Evolutionary conservation across 169 alveolate species (phyloP), one percentile per base, ranked within the genome.

Genomic region (Plasmodium inui): DNA sequence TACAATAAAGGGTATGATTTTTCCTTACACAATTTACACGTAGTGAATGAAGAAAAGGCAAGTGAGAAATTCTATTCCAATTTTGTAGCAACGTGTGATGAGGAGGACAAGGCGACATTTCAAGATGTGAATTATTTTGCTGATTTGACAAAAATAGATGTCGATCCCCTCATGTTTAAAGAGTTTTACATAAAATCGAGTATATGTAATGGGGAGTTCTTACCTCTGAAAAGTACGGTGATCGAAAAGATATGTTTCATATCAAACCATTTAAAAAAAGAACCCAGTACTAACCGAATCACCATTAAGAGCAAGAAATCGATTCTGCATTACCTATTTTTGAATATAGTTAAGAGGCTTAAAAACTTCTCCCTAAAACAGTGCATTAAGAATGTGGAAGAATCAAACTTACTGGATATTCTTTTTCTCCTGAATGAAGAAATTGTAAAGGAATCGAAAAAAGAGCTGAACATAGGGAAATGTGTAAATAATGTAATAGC

Each of bases 401-500:
- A 88, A 22, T 88, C 94, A 3, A 78, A 88, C 32, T 61, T 88
- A 32, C 74, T 88, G 5, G 81, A 88, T 76, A 61, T 88, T n/a
- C 44, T 88, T 14, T 76, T 88, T 79, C 34, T 78, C 30, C 46
- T 88, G 9, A 88, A 88, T 88, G 94, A 88, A 76, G 94, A 88
- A 88, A 53, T 88, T 78, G 82, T 88, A 22, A 78, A 88, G 70
- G 94, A 88, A 88, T 88, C 94, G n/a, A 79, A 88, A 76, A 88
- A 30, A 19, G 94, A 88, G 12, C 46, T 12, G 32, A 88, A 88
- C 32, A 44, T 88, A 78, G 94, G 88, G 4, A 88, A 57, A 41
- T 88, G 94, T 61, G 12, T 88, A 88, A 88, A 88, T 88, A 88
- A 88, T 61, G 70, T 88, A 61, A 88, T 88, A 17, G 73, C 67